Evolutionary conservation across 2,329 filamentous ascomycete genomes (phyloP), one percentile per base, ranked within the genome.

Genomic region (Verticillium longisporum): DNA sequence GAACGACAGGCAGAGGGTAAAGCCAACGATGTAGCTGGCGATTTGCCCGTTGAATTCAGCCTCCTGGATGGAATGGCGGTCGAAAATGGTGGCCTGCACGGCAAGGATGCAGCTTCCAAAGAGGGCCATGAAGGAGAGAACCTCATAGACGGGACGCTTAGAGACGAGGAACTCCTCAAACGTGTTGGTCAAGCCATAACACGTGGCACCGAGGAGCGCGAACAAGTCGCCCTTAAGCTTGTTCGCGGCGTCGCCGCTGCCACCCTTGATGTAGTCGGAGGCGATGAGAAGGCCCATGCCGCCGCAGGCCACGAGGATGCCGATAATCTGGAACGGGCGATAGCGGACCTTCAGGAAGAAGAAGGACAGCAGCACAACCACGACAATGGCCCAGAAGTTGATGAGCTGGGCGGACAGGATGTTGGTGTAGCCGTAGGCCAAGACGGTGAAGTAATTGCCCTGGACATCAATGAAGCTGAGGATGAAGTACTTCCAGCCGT

Each of bases 321-420:
- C 95, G 36, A 85, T 67, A 68, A 97, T 86, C 79, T 98, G 95
- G 62, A 90, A 86, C 72, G 85, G 79, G 77, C 92, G 91, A 82
- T 99, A 99, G 69, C 95, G 90, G 55, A 99, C 95, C 67, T 83
- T 84, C 61, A 99, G 85, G 68, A 97, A 80, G 65, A 88, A 66
- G 77, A 96, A 93, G 33, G 92, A 97, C 66, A 97, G 78, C 63
- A 90, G 72, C 21, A 98, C 92, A 26, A 99, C 95, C 64, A 94
- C 88, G 58, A 96, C 91, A 67, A 99, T 98, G 68, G 93, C 91
- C 94, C 94, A 98, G 79, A 98, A 98, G 82, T 97, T 97, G 78
- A 99, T 92, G 59, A 99, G 84, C 80, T 98, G 93, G 15, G 92
- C 92, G 21, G 90, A 95, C 57, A 98, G 83, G 68, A 97, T 89